phyloP scores from a whole-genome alignment of 768 basidiomycete genomes.

The Paxillus ammoniavirescens region DNA sequence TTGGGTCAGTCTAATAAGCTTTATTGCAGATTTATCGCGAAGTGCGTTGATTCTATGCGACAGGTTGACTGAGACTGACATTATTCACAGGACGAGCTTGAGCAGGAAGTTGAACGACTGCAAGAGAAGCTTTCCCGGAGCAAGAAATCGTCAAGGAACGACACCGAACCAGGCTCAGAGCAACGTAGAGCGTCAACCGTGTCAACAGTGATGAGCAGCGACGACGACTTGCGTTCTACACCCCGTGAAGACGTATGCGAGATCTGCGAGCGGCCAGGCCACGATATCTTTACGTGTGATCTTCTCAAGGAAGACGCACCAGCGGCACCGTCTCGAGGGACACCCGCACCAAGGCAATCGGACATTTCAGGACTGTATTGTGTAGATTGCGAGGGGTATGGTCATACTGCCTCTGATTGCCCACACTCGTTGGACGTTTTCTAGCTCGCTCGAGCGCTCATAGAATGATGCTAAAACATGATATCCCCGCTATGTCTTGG shows the following conservation, averaged over 20 bases:
- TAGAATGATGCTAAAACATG: neutral
- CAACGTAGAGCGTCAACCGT: constrained; percentile 20
- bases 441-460: constrained; percentile 33
- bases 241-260: constrained; percentile 64
- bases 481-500: constrained; percentile 5
- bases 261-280: constrained; percentile 81
- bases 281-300: constrained; percentile 84
- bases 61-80: constrained; percentile 9
- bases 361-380: constrained; percentile 53
- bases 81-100: constrained; percentile 70
- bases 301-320: constrained; percentile 59
- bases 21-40: constrained; percentile 75
- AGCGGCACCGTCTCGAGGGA: constrained; percentile 20
- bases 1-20: constrained; percentile 3
- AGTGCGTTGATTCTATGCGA: constrained; percentile 35
- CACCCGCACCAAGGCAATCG: constrained; percentile 7
- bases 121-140: constrained; percentile 64
- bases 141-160: constrained; percentile 57
- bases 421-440: constrained; percentile 88
- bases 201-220: constrained; percentile 23
- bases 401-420: constrained; percentile 75
- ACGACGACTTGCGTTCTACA: constrained; percentile 20
- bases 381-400: constrained; percentile 81
- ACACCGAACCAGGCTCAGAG: constrained; percentile 37
- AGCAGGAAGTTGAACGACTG: constrained; percentile 75